phyloP scores from a whole-genome alignment of 129 eudicot genomes.

The Calendula officinalis region DNA sequence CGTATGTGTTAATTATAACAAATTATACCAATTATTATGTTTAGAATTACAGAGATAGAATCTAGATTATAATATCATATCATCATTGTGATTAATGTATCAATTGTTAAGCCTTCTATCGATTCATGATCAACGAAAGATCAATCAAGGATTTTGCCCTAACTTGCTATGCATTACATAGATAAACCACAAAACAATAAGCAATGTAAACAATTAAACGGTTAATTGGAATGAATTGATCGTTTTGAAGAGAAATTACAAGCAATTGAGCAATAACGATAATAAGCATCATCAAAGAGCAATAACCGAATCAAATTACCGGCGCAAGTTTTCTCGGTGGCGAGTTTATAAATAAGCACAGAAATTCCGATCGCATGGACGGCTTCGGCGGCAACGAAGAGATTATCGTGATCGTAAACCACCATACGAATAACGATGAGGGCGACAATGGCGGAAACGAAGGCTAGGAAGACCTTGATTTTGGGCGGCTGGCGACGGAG shows the following conservation, averaged over 20 bases:
- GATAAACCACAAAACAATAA: slow-evolving; percentile 6
- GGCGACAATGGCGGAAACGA: slow-evolving; percentile 45
- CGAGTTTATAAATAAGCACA: slow-evolving; percentile 58
- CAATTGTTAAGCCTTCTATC: no score
- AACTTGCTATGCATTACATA: neutral
- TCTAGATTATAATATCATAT: neutral
- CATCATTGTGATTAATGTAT: neutral
- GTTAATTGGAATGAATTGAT: neutral
- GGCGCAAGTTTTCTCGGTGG: slow-evolving; percentile 45
- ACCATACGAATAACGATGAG: slow-evolving; percentile 56
- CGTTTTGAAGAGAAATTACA: neutral
- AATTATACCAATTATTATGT: no score
- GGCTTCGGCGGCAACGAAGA: slow-evolving; percentile 63
- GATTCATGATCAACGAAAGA: neutral
- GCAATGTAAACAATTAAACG: neutral
- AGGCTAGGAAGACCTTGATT: slow-evolving; percentile 56
- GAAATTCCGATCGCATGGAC: slow-evolving; percentile 67
- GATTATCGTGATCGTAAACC: slow-evolving; percentile 69
- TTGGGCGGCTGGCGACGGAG: slow-evolving; percentile 62
- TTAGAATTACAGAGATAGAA: no score
- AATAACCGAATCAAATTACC: neutral
- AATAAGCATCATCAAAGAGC: neutral
- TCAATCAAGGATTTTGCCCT: neutral
- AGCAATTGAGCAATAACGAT: neutral
- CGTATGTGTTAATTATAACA: no score